Evolutionary conservation across 2,329 filamentous ascomycete genomes (phyloP).

Genomic region (Aureobasidium sp.): DNA sequence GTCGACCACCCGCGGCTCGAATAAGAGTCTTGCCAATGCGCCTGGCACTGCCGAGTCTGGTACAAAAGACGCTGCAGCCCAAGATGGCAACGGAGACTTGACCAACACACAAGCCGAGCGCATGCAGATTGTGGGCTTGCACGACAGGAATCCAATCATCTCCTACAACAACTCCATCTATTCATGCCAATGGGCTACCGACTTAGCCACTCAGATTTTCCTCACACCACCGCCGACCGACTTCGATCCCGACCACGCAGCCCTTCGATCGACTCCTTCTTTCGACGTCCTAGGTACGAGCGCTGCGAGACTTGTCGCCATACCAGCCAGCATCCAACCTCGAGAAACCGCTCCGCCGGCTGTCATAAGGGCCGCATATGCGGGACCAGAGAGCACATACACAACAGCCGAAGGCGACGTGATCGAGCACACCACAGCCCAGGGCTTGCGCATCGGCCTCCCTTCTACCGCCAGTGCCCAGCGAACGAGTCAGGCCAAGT

Average conservation of each 20-base stretch:
- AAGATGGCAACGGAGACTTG: neutral
- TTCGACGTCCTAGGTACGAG: slow-evolving; percentile 67
- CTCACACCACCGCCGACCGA: slow-evolving; percentile 32
- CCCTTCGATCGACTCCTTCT: slow-evolving; percentile 44
- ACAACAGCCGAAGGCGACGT: slow-evolving; percentile 12
- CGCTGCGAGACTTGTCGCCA: slow-evolving; percentile 60
- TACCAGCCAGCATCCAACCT: slow-evolving; percentile 48
- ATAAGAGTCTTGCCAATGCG: slow-evolving; percentile 3
- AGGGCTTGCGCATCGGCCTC: slow-evolving; percentile 9
- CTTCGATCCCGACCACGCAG: slow-evolving; percentile 37
- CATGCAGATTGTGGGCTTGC: slow-evolving; percentile 72
- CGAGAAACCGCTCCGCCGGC: slow-evolving; percentile 2
- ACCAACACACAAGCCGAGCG: slow-evolving; percentile 16
- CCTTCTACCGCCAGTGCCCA: slow-evolving; percentile 11
- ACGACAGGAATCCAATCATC: slow-evolving; percentile 66
- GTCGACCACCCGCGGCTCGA: neutral
- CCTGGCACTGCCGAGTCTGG: neutral
- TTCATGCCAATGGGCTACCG: slow-evolving; percentile 70
- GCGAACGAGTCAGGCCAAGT: slow-evolving; percentile 23
- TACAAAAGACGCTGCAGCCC: neutral
- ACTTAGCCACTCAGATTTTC: slow-evolving; percentile 73
- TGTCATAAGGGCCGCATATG: neutral
- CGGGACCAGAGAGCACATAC: slow-evolving; percentile 2
- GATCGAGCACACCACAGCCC: slow-evolving; percentile 4
- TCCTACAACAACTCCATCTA: slow-evolving; percentile 73